phyloP scores from a whole-genome alignment of 768 basidiomycete species.

The Lactarius indigo region DNA sequence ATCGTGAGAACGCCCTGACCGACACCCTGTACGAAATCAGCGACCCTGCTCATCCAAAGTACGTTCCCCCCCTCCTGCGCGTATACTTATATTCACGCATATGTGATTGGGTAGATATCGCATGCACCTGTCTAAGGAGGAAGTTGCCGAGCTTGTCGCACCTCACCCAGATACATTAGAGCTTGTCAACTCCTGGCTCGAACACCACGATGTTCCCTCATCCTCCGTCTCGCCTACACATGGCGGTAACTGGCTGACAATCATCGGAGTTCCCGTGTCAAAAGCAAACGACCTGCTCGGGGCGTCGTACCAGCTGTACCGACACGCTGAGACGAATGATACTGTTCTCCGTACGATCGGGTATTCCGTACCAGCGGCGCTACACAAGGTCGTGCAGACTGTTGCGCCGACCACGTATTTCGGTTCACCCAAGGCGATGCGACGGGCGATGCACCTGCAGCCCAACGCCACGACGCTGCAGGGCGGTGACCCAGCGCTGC shows the following conservation, averaged over 20 bases:
- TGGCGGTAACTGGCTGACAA: conserved; percentile 56
- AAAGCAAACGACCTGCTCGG: conserved; percentile 62
- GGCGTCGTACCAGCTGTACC: conserved; percentile 53
- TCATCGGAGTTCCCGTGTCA: conserved; percentile 46
- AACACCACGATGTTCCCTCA: conserved; percentile 44
- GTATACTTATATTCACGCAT: not conserved
- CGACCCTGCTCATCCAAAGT: conserved; percentile 17
- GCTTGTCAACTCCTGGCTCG: conserved; percentile 54
- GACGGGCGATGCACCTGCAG: conserved; percentile 50
- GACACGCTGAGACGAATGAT: conserved; percentile 46
- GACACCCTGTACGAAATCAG: conserved; percentile 24
- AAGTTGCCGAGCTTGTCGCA: conserved; percentile 51
- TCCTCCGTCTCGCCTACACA: conserved; percentile 39
- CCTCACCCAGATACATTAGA: conserved; percentile 50
- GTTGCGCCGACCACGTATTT: conserved; percentile 64
- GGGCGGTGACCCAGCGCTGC: too few relatives aligned
- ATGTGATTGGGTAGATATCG: conserved; percentile 42
- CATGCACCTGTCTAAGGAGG: conserved; percentile 55
- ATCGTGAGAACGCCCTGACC: conserved; percentile 16
- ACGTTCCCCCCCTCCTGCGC: not conserved
- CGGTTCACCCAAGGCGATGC: conserved; percentile 51
- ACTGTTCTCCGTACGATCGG: conserved; percentile 52
- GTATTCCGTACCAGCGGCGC: conserved; percentile 54
- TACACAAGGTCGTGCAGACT: conserved; percentile 54
- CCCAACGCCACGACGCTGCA: conserved; percentile 36